Base-by-base conservation (phyloP, 108 stramenopile genomes). In the Cylindrotheca closterium region DNA sequence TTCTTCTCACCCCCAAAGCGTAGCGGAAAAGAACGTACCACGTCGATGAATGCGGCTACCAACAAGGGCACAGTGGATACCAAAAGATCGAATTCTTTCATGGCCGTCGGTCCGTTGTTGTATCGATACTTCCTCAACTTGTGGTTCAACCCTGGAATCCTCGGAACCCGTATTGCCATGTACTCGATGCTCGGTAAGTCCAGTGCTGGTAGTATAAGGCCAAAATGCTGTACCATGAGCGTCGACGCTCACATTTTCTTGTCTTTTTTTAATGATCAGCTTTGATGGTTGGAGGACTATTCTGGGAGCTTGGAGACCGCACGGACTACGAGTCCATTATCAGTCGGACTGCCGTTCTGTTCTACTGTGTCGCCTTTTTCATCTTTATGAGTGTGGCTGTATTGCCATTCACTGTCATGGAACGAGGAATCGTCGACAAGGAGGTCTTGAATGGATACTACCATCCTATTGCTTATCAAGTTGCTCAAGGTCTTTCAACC, bases 361-460 rank as follows among this genome's bases (percentile, higher is more conserved):
- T 82, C 48, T 86, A 82, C 55, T 80, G 81, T 55, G 79, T 76
- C 5, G 76, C 81, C 22, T 86, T 86, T 48, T 86, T 79, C 59
- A 78, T 82, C 25, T 86, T 82, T 58, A 86, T 86, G 85, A 68
- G 70, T 27, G 77, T 79, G 47, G 80, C 80, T 4, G 77, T 77
- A 1, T 30, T 86, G 5, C 85, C 85, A 2, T 86, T 86, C 58
- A 68, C 81, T 31, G 77, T 82, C 26, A 79, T 79, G 45, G 85
- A 86, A 60, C 68, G 79, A 23, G 68, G 52, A 24, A 86, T 86
- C 28, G 64, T 82, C 19, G 70, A 86, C 53, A 86, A 82, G 63
- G 85, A 86, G 67, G 81, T 82, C n/a, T 49, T 61, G 46, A 86
- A 86, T 60, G 52, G 63, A 10, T 82, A 80, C 62, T 86, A 86